Conservation (phyloP, 352 stramenopile genomes). For the Blastocystis sp. region DNA sequence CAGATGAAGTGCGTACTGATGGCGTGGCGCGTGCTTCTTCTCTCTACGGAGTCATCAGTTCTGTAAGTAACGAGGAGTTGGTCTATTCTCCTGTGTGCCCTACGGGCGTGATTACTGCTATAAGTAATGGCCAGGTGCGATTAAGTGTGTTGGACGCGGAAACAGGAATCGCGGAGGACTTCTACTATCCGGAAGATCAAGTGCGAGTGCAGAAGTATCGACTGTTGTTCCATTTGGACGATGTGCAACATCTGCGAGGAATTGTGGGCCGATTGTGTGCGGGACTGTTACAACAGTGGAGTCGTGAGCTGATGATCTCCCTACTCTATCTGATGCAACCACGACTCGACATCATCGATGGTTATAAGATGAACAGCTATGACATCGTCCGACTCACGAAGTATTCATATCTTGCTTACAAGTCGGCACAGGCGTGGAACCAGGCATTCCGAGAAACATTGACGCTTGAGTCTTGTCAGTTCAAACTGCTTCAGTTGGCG, state of each 20-base stretch:
- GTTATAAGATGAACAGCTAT: slow-evolving; percentile 34
- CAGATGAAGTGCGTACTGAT: background rate
- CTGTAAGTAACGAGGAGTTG: background rate
- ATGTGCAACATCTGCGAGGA: slow-evolving; percentile 18
- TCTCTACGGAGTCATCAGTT: slow-evolving; percentile 47
- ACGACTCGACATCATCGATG: background rate
- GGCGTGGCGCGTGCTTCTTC: slow-evolving; percentile 4
- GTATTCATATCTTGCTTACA: background rate
- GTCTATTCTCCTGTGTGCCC: background rate
- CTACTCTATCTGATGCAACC: background rate
- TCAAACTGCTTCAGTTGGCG: background rate
- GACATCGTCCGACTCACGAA: slow-evolving; percentile 25
- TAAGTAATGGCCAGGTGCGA: background rate
- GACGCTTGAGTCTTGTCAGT: background rate
- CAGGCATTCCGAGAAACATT: background rate
- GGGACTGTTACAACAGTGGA: background rate
- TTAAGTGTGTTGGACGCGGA: slow-evolving; percentile 18
- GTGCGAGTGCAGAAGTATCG: slow-evolving; percentile 43
- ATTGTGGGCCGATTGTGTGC: slow-evolving; percentile 14
- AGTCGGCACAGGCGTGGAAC: background rate
- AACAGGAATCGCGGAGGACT: slow-evolving; percentile 5
- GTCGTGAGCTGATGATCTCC: background rate
- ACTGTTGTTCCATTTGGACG: slow-evolving; percentile 40
- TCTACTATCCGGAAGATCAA: background rate
- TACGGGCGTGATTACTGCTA: slow-evolving; percentile 44